phyloP scores from a whole-genome alignment of 2,329 filamentous ascomycete species.

The Colletotrichum truncatum region DNA sequence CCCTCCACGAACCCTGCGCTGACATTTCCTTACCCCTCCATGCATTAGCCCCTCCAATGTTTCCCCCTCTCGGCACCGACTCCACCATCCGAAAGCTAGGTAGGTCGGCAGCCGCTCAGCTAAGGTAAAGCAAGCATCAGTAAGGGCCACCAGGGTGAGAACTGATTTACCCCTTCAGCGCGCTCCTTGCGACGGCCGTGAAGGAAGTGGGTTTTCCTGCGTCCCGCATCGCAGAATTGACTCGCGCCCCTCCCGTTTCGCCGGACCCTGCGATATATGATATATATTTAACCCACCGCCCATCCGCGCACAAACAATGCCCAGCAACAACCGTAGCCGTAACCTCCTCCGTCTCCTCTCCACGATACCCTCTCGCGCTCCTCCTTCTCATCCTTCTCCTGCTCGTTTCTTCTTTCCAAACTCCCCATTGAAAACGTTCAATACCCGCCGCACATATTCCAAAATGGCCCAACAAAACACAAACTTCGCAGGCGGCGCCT shows the following conservation, averaged over 20 bases:
- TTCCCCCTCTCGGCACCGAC: not conserved
- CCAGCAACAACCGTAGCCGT: not conserved
- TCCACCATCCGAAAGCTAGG: constrained; percentile 20
- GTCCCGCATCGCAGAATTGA: constrained; percentile 11
- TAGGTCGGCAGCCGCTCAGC: not conserved
- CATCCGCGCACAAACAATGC: not conserved
- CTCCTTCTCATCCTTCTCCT: not conserved
- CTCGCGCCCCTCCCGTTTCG: constrained; percentile 9
- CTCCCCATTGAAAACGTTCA: too few species aligned
- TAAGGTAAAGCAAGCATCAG: constrained; percentile 2
- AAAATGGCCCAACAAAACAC: constrained; percentile 4
- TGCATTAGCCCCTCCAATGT: not conserved
- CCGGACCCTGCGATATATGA: constrained; percentile 2
- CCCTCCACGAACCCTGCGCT: not conserved
- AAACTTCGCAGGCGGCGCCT: constrained; percentile 15
- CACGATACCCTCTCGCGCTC: constrained; percentile 16
- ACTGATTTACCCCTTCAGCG: not conserved
- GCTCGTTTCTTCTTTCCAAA: too few species aligned
- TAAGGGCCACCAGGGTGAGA: constrained; percentile 4
- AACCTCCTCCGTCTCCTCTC: not conserved
- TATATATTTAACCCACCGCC: not conserved
- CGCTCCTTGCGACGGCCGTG: not conserved
- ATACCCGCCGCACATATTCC: not conserved
- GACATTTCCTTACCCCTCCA: constrained; percentile 8
- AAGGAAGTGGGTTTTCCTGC: constrained; percentile 7